A percentile compares a stretch with the other conserved stretches of the same genome.
phyloP scores from a whole-genome alignment of 495 filamentous ascomycete genomes.

The Parathielavia hyrcaniae region DNA sequence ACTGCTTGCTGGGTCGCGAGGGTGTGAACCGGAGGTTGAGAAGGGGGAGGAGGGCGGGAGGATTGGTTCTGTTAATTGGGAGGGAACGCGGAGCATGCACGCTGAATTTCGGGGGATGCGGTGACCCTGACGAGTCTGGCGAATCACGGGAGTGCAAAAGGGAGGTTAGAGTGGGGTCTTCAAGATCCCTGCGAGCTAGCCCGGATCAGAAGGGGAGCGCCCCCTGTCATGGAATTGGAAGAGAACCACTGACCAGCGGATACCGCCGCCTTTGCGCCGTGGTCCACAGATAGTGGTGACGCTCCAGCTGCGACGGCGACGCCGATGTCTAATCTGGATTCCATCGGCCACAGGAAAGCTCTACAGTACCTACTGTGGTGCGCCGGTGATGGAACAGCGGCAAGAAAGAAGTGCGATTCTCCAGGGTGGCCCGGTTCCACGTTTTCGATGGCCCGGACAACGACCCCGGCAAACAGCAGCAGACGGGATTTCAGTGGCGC shows the following conservation, averaged over 20 bases:
- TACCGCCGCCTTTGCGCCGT: background rate
- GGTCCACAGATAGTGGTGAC: too few species aligned
- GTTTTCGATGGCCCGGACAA: background rate
- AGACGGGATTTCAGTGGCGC: constrained; percentile 14
- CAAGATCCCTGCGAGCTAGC: constrained; percentile 24
- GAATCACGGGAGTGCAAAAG: constrained; percentile 15
- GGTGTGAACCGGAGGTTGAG: constrained; percentile 29
- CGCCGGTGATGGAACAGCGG: too few species aligned
- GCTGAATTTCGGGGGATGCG: constrained; percentile 26
- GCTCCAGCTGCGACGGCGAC: background rate
- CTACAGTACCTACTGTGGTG: too few species aligned
- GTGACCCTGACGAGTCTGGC: constrained; percentile 18
- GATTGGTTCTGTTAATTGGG: constrained; percentile 34
- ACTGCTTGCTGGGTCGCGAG: constrained; percentile 16
- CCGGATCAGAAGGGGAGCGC: constrained; percentile 13
- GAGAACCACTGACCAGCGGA: background rate
- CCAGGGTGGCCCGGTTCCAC: background rate
- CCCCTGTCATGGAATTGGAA: background rate
- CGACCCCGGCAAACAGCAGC: background rate
- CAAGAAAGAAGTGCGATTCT: too few species aligned
- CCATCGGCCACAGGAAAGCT: background rate
- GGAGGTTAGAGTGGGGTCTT: constrained; percentile 21
- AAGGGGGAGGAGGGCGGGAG: constrained; percentile 28
- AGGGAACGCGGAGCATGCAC: constrained; percentile 27
- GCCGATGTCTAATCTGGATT: background rate